These are phyloP conservation scores for Capronia epimyces DNA, from an alignment of 2,329 filamentous ascomycete species.

Conservation along the genomic window DNA sequence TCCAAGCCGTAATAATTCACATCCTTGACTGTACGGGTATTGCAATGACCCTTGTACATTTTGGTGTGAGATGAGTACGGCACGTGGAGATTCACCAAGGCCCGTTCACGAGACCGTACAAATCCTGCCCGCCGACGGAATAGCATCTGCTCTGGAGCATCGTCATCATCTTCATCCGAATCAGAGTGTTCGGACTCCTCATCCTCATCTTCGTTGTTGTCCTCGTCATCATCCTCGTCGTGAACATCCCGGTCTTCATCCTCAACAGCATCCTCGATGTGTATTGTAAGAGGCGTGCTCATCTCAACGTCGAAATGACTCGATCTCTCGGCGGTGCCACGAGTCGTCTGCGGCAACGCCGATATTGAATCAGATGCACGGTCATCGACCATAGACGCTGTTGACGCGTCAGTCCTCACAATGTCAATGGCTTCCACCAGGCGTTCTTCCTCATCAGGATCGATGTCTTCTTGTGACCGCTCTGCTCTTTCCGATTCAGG, in stretches of 20 bases:
- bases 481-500: constrained; percentile 40
- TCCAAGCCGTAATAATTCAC: constrained; percentile 63
- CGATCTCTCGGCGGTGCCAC: constrained; percentile 5
- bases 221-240: constrained; percentile 14
- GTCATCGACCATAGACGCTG: neutral
- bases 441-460: constrained; percentile 44
- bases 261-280: constrained; percentile 26
- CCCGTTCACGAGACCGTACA: constrained; percentile 43
- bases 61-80: constrained; percentile 54
- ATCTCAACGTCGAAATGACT: constrained; percentile 12
- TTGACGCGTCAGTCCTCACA: constrained; percentile 13
- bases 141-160: constrained; percentile 31
- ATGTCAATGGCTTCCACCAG: constrained; percentile 37
- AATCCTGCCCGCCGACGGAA: constrained; percentile 48
- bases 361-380: constrained; percentile 1
- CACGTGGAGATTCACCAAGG: constrained; percentile 50
- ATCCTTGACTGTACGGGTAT: constrained; percentile 63
- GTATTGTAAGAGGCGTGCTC: constrained; percentile 10
- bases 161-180: constrained; percentile 30
- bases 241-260: constrained; percentile 28
- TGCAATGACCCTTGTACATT: constrained; percentile 60
- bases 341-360: constrained; percentile 4
- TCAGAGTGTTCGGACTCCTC: constrained; percentile 8
- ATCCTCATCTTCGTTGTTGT: constrained; percentile 22
- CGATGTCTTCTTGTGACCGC: constrained; percentile 45